phyloP scores from a whole-genome alignment of 345 rosid species.

The Populus davidiana region DNA sequence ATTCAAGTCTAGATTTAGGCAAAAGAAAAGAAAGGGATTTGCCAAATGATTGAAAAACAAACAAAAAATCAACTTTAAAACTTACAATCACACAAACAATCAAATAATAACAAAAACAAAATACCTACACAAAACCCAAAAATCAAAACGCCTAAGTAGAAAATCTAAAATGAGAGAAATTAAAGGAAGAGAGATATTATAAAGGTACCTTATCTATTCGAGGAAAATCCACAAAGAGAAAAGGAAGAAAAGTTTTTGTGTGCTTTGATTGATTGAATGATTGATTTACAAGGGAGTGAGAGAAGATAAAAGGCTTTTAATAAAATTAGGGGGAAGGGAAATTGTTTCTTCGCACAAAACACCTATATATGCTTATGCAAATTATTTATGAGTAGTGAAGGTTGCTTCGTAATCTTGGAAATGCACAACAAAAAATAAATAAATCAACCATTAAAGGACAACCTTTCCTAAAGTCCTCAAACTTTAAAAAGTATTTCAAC shows the following conservation, averaged over 20 bases:
- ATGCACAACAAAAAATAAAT: neutral
- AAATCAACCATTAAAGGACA: neutral
- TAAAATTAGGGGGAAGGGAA: neutral
- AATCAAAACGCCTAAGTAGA: neutral
- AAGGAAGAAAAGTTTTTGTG: neutral
- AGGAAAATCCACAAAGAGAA: slow-evolving; percentile 1
- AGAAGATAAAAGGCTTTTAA: neutral
- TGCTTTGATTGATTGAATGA: neutral
- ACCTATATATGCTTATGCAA: neutral
- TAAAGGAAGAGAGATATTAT: no score
- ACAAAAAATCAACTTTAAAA: neutral
- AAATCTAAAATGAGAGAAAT: neutral
- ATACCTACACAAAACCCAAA: neutral
- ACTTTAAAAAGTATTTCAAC: neutral
- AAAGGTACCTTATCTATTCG: slow-evolving; percentile 7
- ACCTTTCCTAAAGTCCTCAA: neutral
- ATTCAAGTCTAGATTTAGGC: neutral
- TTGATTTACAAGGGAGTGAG: neutral
- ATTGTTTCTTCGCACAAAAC: neutral
- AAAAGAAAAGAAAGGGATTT: neutral
- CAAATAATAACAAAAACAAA: neutral
- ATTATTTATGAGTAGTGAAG: neutral
- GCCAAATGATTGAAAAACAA: neutral
- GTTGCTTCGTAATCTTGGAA: neutral
- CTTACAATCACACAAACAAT: neutral